Evolutionary conservation across 345 rosid species (phyloP), one percentile per base, ranked within the genome.

Genomic region (Eutrema yunnanense): DNA sequence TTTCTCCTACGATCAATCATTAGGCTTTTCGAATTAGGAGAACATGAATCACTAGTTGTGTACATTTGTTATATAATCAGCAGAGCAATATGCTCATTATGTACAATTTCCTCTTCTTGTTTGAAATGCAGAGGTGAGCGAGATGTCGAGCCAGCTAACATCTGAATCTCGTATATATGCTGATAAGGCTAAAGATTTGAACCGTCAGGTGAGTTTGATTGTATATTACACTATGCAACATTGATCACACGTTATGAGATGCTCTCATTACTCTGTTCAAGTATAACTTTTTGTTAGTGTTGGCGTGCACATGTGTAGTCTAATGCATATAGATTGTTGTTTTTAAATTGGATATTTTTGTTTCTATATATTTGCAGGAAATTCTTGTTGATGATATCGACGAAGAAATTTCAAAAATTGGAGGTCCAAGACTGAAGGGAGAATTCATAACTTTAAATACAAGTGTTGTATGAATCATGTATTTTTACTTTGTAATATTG

Each of bases 121-220:
- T 53, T 37, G 38, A 13, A 54, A 44, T 83, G 83, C 95, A 96
- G 99, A 92, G 96, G 99, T 96, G 79, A 96, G 98, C 74, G 86
- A 96, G 81, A 96, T 96, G 98, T 96, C 98, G 57, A 96, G 90
- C 68, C 84, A 96, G 64, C 78, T 96, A 82, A 92, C 98, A 2
- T 88, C 95, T 49, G 99, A 96, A 80, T 92, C 98, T 40, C 98
- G 97, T 67, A 68, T 86, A 71, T 96, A 92, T 82, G 99, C 99
- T 59, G 97, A 90, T 73, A 96, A 96, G 81, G 99, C 99, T 8
- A 90, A 91, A 81, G 97, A 92, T 82, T 84, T 96, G 86, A 96
- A 96, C 79, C 89, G 86, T 10, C 98, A 96, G 95, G 80, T 76
- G 43, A 69, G 61, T 69, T 54, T 80, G 40, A 46, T 57, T 27